Evolutionary conservation across 1,284 basidiomycete genomes (phyloP), one percentile per base, ranked within the genome.

Genomic region (Cutaneotrichosporon mucoides): DNA sequence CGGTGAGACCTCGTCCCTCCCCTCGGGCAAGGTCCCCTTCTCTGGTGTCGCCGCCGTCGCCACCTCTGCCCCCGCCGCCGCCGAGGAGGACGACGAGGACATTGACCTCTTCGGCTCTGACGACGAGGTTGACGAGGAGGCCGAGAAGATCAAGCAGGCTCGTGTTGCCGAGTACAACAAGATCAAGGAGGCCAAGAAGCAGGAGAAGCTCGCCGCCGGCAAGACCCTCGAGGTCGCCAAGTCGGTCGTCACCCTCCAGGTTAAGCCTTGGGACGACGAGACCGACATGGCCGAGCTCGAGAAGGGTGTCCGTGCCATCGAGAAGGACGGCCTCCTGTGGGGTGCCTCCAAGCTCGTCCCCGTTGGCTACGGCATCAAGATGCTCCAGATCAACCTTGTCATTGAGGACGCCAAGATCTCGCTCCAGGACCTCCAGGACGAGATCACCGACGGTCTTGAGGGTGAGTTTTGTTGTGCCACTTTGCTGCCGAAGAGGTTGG

Each of bases 231-330:
- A 72, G 58, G 77, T 86, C 62, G 93, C 92, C 76, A 97, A 97
- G 90, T 92, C 65, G 54, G 82, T 81, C 57, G 77, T 78, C 61
- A 99, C 96, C 56, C 82, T 98, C 71, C 93, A 98, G 69, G 92
- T 99, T 66, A 99, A 98, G 82, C 95, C 94, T 51, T 95, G 94
- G 95, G 95, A 99, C 78, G 94, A 98, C 79, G 93, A 97, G 83
- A 99, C 95, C 62, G 91, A 98, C 82, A 93, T 99, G 92, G 84
- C 76, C 55, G 88, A 81, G 57, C 84, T 99, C 68, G 95, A 99
- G 81, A 79, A 83, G 45, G 72, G 82, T 46, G 93, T 99, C 59
- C 88, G 95, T 66, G 87, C 88, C 36, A 88, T 99, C 73, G 85
- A 92, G 79, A 82, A 86, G 83, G 88, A 91, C 60, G 95, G 96